A percentile compares a stretch with the other conserved stretches of the same genome.
Evolutionary conservation across 768 basidiomycete genomes (phyloP).

Genomic region (Hemileccinum rubropunctum): DNA sequence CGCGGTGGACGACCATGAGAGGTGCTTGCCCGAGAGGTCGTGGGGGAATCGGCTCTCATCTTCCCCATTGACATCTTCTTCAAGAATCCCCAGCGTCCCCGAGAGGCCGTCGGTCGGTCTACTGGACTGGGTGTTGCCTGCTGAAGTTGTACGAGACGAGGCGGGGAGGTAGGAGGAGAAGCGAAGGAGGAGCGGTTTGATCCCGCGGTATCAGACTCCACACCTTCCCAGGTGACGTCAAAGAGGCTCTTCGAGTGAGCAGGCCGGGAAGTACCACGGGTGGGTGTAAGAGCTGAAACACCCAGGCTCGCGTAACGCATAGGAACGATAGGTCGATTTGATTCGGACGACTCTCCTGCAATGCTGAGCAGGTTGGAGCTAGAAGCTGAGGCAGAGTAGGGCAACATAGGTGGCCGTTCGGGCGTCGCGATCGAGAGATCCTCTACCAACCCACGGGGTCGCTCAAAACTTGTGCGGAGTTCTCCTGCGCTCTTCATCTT

Average conservation of each 20-base stretch:
- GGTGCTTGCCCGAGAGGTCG: constrained; percentile 36
- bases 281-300: constrained; percentile 36
- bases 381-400: constrained; percentile 61
- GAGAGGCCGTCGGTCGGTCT: constrained; percentile 25
- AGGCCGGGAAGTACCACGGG: constrained; percentile 36
- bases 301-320: constrained; percentile 73
- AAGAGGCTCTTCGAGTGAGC: constrained; percentile 44
- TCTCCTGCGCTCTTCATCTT: constrained; percentile 90
- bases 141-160: constrained; percentile 15
- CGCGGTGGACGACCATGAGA: constrained; percentile 22
- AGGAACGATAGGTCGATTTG: constrained; percentile 36
- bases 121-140: constrained; percentile 19
- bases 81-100: constrained; percentile 89
- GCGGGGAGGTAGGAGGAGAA: constrained; percentile 30
- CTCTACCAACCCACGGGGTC: constrained; percentile 20
- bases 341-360: constrained; percentile 29
- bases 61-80: constrained; percentile 99
- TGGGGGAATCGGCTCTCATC: constrained; percentile 65
- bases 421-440: constrained; percentile 33
- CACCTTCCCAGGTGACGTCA: constrained; percentile 45
- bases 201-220: constrained; percentile 8
- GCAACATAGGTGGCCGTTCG: constrained; percentile 41
- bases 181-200: constrained; percentile 23
- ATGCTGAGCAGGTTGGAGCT: constrained; percentile 61
- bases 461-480: constrained; percentile 45